A percentile compares a stretch with the other conserved stretches of the same genome.
Conservation (phyloP, 2,329 filamentous ascomycete genomes). For the Claviceps spartinae region DNA sequence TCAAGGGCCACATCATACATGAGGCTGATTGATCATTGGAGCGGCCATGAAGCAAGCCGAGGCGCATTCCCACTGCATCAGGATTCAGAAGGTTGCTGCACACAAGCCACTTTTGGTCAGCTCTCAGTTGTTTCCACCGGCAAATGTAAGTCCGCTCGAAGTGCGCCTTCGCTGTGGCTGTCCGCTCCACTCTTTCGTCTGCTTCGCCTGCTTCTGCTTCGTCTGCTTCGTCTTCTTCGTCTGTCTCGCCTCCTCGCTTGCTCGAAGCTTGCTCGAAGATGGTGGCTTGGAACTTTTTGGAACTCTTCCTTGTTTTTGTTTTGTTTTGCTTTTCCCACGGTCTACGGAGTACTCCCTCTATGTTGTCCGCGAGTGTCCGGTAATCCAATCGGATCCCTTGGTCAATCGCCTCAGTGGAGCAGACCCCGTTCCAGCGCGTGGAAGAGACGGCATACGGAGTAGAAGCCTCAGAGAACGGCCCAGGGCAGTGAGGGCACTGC, state of each 20-base stretch:
- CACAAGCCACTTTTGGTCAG: no score
- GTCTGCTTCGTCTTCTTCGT: no score
- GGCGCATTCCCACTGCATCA: no score
- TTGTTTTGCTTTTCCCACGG: background rate
- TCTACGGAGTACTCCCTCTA: background rate
- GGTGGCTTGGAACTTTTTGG: background rate
- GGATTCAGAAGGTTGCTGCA: no score
- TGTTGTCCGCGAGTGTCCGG: background rate
- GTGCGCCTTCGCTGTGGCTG: conserved; percentile 1
- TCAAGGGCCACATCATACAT: background rate
- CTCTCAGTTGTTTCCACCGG: no score
- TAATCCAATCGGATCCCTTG: conserved; percentile 1
- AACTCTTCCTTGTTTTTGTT: conserved; percentile 4
- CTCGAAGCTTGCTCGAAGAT: background rate
- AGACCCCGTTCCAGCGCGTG: background rate
- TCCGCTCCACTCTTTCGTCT: background rate
- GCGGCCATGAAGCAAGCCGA: background rate
- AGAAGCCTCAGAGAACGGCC: no score
- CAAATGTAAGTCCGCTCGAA: no score
- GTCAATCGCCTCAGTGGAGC: background rate
- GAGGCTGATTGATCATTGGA: background rate
- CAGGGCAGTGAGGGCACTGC: no score
- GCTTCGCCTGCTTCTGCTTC: no score
- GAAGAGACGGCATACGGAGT: no score
- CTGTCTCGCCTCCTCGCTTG: background rate